phyloP scores from a whole-genome alignment of 2,329 filamentous ascomycete species.

The Diaporthe sp. region DNA sequence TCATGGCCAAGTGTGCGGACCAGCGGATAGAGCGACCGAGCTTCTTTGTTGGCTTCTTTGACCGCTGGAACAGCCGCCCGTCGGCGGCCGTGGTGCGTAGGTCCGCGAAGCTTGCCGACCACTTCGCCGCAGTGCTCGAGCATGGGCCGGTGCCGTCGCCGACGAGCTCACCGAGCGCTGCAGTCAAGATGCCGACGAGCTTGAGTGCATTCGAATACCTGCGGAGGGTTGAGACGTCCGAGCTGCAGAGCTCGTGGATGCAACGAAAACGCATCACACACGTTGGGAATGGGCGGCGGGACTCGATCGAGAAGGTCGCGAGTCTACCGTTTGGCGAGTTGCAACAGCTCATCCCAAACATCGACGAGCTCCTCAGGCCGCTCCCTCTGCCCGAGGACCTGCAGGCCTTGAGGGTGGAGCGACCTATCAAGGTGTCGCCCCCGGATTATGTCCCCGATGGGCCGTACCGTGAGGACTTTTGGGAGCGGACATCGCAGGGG shows the following conservation, averaged over 20 bases:
- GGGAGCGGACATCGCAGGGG: conserved; percentile 49
- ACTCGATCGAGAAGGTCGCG: conserved; percentile 41
- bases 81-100: conserved; percentile 53
- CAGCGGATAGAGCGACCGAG: conserved; percentile 50
- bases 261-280: conserved; percentile 45
- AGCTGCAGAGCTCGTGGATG: conserved; percentile 51
- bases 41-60: conserved; percentile 55
- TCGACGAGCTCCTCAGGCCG: conserved; percentile 44
- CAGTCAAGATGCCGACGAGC: conserved; percentile 41
- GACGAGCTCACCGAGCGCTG: background rate
- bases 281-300: conserved; percentile 35
- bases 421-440: conserved; percentile 39
- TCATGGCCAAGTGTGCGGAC: conserved; percentile 48
- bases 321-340: conserved; percentile 46
- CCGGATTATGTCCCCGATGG: conserved; percentile 47
- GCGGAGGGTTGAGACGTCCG: conserved; percentile 50
- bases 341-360: conserved; percentile 46
- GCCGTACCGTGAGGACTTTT: conserved; percentile 49
- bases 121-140: conserved; percentile 53
- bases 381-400: conserved; percentile 42
- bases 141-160: conserved; percentile 47
- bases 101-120: conserved; percentile 53
- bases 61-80: conserved; percentile 52
- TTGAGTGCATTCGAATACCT: conserved; percentile 55
- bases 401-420: conserved; percentile 41